Evolutionary conservation across 2,329 filamentous ascomycete genomes (phyloP).

Genomic region (Cytospora paraplurivora): DNA sequence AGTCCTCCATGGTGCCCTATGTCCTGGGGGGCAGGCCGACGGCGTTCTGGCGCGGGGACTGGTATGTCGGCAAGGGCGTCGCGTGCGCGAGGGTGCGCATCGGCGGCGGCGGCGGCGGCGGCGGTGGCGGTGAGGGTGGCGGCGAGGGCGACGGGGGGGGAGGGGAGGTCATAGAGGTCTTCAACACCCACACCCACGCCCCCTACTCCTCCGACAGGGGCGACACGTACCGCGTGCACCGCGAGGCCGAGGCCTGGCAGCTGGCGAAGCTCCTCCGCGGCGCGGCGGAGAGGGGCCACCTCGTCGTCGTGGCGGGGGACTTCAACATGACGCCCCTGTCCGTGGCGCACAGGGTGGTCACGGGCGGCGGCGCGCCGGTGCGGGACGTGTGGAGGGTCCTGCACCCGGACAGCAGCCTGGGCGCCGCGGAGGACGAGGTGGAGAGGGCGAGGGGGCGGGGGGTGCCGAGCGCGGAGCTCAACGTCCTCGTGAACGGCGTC

Average conservation of each 20-base stretch:
- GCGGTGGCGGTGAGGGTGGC: too few relatives aligned
- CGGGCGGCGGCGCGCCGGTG: constrained; percentile 69
- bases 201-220: constrained; percentile 75
- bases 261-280: constrained; percentile 85
- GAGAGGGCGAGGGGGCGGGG: constrained; percentile 68
- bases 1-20: constrained; percentile 83
- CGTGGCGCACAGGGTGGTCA: constrained; percentile 80
- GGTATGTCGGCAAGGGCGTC: constrained; percentile 94
- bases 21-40: constrained; percentile 92
- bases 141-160: too few relatives aligned
- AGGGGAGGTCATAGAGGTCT: constrained; percentile 76
- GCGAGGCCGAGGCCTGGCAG: constrained; percentile 92
- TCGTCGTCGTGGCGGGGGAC: constrained; percentile 86
- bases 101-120: constrained; percentile 62
- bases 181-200: constrained; percentile 89
- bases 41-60: constrained; percentile 92
- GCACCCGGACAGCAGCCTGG: constrained; percentile 81
- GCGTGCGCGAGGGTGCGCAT: constrained; percentile 79
- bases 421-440: constrained; percentile 66
- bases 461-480: constrained; percentile 75
- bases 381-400: constrained; percentile 82
- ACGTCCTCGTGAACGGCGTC: constrained; percentile 77
- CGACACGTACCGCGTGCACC: constrained; percentile 88
- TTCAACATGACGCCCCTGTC: constrained; percentile 96
- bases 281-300: constrained; percentile 76